Evolutionary conservation across 2,329 filamentous ascomycete species (phyloP).

Genomic region (Aspergillus thermomutatus): DNA sequence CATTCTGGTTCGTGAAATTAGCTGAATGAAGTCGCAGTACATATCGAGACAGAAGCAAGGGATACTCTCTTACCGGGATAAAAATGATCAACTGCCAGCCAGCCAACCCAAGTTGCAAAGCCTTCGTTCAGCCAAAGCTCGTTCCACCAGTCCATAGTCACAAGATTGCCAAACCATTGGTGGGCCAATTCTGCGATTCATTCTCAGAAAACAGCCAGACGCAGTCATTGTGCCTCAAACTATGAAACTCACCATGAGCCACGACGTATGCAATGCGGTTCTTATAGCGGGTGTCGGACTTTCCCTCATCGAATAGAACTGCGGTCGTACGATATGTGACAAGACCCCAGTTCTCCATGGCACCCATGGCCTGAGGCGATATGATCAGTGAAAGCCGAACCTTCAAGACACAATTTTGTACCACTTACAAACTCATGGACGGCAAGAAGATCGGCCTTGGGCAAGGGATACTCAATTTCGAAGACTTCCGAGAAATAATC

Average conservation of each 20-base stretch:
- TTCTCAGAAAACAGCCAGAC: conserved; percentile 2
- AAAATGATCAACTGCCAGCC: conserved; percentile 85
- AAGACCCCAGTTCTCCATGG: conserved; percentile 96
- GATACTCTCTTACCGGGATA: conserved; percentile 61
- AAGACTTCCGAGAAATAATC: conserved; percentile 97
- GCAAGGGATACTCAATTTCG: conserved; percentile 85
- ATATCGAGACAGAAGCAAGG: background rate
- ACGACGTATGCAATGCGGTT: conserved; percentile 96
- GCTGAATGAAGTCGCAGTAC: background rate
- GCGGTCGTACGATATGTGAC: conserved; percentile 95
- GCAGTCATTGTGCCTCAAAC: background rate
- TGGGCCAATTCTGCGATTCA: conserved; percentile 70
- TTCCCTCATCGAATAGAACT: conserved; percentile 91
- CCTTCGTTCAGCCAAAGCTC: conserved; percentile 94
- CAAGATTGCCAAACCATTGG: conserved; percentile 93
- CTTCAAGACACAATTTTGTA: conserved; percentile 10
- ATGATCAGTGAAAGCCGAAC: background rate
- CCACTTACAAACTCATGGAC: conserved; percentile 83
- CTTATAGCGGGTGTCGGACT: conserved; percentile 84
- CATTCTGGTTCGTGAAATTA: conserved; percentile 59
- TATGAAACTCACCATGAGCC: conserved; percentile 61
- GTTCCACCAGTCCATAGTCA: conserved; percentile 97
- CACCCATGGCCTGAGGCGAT: conserved; percentile 52
- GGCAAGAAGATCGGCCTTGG: conserved; percentile 85
- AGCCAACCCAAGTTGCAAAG: conserved; percentile 97